Percentiles rank a stretch among this genome's conserved stretches.
phyloP scores from a whole-genome alignment of 2,329 filamentous ascomycete species.

The Grosmannia huntii region DNA sequence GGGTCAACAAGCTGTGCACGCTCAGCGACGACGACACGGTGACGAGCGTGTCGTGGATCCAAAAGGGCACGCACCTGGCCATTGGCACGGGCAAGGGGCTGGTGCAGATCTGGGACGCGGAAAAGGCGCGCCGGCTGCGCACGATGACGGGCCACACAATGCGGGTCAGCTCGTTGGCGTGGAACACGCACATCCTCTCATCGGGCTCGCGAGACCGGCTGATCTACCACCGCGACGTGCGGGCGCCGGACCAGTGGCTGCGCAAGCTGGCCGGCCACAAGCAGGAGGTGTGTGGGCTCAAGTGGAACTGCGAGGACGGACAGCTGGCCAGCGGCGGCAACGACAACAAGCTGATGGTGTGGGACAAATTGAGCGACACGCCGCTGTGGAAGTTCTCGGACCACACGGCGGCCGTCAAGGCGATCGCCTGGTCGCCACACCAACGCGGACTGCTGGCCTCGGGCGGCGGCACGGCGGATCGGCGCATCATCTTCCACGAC shows the following conservation, averaged over 20 bases:
- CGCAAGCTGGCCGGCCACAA: conserved; percentile 86
- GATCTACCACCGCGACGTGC: conserved; percentile 92
- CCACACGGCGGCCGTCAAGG: conserved; percentile 92
- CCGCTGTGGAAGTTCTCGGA: conserved; percentile 90
- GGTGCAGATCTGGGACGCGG: conserved; percentile 96
- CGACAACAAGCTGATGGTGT: conserved; percentile 97
- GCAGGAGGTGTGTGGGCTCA: conserved; percentile 91
- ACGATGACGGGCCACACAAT: conserved; percentile 97
- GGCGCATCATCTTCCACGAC: conserved; percentile 97
- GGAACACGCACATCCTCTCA: conserved; percentile 96
- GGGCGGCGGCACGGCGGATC: conserved; percentile 87
- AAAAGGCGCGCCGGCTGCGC: conserved; percentile 68
- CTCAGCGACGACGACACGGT: conserved; percentile 69
- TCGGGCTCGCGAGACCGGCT: conserved; percentile 87
- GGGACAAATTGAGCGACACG: conserved; percentile 90
- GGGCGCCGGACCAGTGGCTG: conserved; percentile 81
- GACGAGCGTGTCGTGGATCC: conserved; percentile 96
- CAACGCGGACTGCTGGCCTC: conserved; percentile 90
- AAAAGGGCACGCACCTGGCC: conserved; percentile 88
- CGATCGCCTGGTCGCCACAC: conserved; percentile 95
- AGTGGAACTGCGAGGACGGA: conserved; percentile 93
- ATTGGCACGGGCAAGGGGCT: conserved; percentile 91
- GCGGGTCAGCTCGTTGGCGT: conserved; percentile 84
- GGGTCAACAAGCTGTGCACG: conserved; percentile 88
- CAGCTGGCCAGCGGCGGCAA: conserved; percentile 94